Base-by-base conservation (phyloP, 2,329 filamentous ascomycete species). In the Escovopsis sp. region DNA sequence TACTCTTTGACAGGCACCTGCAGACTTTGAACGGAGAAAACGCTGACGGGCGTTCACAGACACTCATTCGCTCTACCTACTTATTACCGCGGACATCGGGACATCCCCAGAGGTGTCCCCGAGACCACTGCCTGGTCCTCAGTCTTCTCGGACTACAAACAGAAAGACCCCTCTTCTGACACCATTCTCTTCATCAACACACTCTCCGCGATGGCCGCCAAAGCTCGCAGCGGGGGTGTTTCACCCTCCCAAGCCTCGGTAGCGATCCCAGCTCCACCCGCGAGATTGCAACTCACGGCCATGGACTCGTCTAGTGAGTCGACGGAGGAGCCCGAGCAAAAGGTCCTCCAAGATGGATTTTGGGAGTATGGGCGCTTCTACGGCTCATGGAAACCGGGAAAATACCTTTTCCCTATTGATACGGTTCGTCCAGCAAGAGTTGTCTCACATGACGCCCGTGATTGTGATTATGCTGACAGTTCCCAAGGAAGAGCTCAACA, bases 391-490 rank as follows among this genome's bases (percentile, higher is more conserved):
- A 68, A 70, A 42, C 69, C 62, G 46, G 77, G 76, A 36, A 72
- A 77, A 46, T 88, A 88, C 54, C 65, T 83, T 57, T 73, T 80
- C 43, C 84, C 84, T 16, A 80, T 81, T 53, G 84, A 90, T 35
- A 37, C 29, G 33, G 30, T 40, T 38, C 33, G 36, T 14, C 13
- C 26, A 7, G 11, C 21, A 29, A 32, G 3, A 8, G 6, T 6
- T 16, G 8, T 19, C 16, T 15, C 7, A n/a, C 16, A 19, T 11
- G 13, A 16, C 13, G 17, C n/a, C 21, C 6, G n/a, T n/a, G n/a
- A n/a, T n/a, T 34, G 17, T 36, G 9, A 27, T 21, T 6, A 23
- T 5, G 21, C 43, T 50, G 39, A 52, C 41, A n/a, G 15, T 19
- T 29, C 23, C 14, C 33, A 51, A 82, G 70, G 62, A 67, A 41